Conservation (phyloP, 75 land plant species). For the Pinus taeda region DNA sequence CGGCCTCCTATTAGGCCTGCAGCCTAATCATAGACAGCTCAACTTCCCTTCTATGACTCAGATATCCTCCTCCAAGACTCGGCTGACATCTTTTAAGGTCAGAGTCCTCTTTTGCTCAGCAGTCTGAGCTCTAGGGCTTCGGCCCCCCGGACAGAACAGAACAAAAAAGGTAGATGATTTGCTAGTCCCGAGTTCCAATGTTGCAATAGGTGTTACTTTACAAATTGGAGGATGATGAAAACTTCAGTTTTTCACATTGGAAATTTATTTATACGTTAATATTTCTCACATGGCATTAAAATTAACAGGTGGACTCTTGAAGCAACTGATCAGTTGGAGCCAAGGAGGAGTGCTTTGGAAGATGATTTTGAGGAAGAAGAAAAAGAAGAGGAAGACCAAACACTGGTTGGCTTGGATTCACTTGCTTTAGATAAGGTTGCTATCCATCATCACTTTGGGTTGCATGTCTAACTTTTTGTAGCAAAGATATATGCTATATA, state of each 20-base stretch:
- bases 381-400: constrained; percentile 86
- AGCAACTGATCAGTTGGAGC: constrained; percentile 67
- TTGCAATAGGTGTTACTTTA: background rate
- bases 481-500: background rate
- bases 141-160: too few relatives aligned
- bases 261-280: background rate
- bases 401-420: constrained; percentile 38
- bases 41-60: too few relatives aligned
- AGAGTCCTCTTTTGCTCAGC: too few relatives aligned
- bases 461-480: background rate
- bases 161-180: background rate
- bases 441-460: background rate
- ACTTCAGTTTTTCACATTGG: background rate
- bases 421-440: constrained; percentile 67
- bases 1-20: too few relatives aligned
- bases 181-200: background rate
- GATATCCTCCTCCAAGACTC: too few relatives aligned
- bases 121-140: too few relatives aligned
- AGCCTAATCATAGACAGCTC: too few relatives aligned
- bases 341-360: constrained; percentile 95
- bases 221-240: background rate
- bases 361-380: constrained; percentile 99
- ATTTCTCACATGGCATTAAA: constrained; percentile 6
- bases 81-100: too few relatives aligned
- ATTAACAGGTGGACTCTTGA: constrained; percentile 76